phyloP scores from a whole-genome alignment of 2,329 filamentous ascomycete species.

The Cercospora sp. region DNA sequence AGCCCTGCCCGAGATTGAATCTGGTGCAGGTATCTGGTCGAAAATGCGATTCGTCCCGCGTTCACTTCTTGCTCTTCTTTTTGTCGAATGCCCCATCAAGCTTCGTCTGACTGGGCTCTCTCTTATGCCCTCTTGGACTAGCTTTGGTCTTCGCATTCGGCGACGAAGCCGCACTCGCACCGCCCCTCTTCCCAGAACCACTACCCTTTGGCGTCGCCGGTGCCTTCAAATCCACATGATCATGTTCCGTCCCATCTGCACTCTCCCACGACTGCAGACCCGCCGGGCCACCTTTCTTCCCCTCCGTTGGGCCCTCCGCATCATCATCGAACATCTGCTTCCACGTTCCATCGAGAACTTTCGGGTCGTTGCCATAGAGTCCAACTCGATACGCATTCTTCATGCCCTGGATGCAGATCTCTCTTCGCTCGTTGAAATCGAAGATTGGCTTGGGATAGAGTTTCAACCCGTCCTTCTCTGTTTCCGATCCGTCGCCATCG shows the following conservation, averaged over 20 bases:
- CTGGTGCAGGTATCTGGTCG: too few relatives aligned
- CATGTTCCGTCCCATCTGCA: constrained; percentile 33
- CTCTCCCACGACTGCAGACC: constrained; percentile 38
- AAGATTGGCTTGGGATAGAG: constrained; percentile 76
- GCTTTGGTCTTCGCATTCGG: constrained; percentile 16
- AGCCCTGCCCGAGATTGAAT: too few relatives aligned
- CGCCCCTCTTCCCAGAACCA: constrained; percentile 1
- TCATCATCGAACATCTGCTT: constrained; percentile 51
- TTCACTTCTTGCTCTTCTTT: constrained; percentile 31
- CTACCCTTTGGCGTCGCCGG: constrained; percentile 19
- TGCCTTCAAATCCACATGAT: constrained; percentile 20
- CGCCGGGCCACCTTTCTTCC: constrained; percentile 43
- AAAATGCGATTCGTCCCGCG: background rate
- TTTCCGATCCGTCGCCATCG: constrained; percentile 50
- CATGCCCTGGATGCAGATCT: constrained; percentile 65
- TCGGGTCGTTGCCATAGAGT: constrained; percentile 63
- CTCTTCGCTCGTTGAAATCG: constrained; percentile 65
- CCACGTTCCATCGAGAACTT: constrained; percentile 63
- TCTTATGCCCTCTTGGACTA: constrained; percentile 33
- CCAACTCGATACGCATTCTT: constrained; percentile 69
- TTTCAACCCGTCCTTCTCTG: constrained; percentile 47
- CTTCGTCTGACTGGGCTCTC: constrained; percentile 38
- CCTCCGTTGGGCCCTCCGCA: constrained; percentile 49
- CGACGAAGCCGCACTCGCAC: background rate
- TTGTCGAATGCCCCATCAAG: constrained; percentile 37